Conservation (phyloP, 2,329 filamentous ascomycete genomes). For the Acarospora socialis region DNA sequence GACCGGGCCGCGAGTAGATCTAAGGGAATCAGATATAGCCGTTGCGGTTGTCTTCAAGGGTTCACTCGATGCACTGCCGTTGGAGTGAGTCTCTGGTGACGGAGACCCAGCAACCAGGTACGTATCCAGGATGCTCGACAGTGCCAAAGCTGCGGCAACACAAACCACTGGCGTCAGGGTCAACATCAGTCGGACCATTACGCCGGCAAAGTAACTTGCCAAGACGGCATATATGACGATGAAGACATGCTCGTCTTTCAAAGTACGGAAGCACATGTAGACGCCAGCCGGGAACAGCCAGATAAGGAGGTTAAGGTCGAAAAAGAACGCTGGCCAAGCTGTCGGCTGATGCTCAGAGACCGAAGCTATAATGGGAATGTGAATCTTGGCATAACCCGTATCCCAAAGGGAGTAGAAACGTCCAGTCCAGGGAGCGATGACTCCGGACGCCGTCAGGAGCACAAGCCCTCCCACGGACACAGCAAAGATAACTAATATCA, state of each 20-base stretch:
- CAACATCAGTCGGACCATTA: slow-evolving; percentile 98
- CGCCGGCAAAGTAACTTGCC: slow-evolving; percentile 93
- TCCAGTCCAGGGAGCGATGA: slow-evolving; percentile 93
- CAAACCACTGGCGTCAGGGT: slow-evolving; percentile 94
- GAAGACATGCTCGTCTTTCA: slow-evolving; percentile 94
- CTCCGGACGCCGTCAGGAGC: slow-evolving; percentile 66
- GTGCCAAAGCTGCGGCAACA: slow-evolving; percentile 76
- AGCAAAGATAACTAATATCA: slow-evolving; percentile 60
- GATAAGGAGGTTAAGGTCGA: slow-evolving; percentile 94
- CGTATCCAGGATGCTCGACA: slow-evolving; percentile 76
- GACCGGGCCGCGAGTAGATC: slow-evolving; percentile 55
- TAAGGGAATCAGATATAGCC: slow-evolving; percentile 45
- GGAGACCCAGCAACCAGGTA: slow-evolving; percentile 60
- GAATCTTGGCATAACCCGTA: slow-evolving; percentile 95
- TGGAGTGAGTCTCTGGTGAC: slow-evolving; percentile 32
- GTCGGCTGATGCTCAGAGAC: slow-evolving; percentile 98
- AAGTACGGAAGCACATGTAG: slow-evolving; percentile 90
- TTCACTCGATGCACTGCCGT: slow-evolving; percentile 26
- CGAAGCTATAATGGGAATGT: slow-evolving; percentile 99
- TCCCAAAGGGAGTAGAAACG: slow-evolving; percentile 99
- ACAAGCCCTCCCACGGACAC: slow-evolving; percentile 65
- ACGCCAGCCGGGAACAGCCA: slow-evolving; percentile 98
- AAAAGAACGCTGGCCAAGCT: slow-evolving; percentile 98
- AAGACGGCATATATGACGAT: slow-evolving; percentile 94
- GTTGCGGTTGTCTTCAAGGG: slow-evolving; percentile 41